phyloP scores from a whole-genome alignment of 2,329 filamentous ascomycete species.

The Ceratocystiopsis minuta region DNA sequence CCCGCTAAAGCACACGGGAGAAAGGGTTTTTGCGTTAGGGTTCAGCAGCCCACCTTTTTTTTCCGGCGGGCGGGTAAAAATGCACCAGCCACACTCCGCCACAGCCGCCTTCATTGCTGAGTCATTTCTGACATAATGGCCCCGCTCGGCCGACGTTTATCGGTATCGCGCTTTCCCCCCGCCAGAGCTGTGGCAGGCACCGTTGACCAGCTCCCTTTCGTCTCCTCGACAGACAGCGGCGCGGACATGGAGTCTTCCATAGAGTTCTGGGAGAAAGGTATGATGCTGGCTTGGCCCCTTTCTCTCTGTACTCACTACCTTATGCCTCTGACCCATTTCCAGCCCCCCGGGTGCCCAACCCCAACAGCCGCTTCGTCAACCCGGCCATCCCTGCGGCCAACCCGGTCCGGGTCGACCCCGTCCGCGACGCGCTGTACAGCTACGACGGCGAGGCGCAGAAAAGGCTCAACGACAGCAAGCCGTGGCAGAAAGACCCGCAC shows the following conservation, averaged over 20 bases:
- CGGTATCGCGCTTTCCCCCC: not conserved
- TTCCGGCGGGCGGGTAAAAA: not conserved
- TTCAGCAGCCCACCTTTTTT: slow-evolving; percentile 1
- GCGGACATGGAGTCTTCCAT: slow-evolving; percentile 33
- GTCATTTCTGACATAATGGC: too few species aligned
- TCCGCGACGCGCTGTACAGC: slow-evolving; percentile 78
- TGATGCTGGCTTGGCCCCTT: not conserved
- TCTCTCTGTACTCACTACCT: not conserved
- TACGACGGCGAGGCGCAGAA: slow-evolving; percentile 57
- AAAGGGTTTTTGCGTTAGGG: slow-evolving; percentile 6
- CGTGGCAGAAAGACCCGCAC: slow-evolving; percentile 63
- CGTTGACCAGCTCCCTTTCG: too few species aligned
- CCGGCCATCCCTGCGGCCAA: too few species aligned
- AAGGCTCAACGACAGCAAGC: slow-evolving; percentile 41
- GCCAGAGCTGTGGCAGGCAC: not conserved
- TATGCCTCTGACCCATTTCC: not conserved
- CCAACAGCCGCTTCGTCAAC: too few species aligned
- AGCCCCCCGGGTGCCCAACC: not conserved
- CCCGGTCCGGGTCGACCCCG: slow-evolving; percentile 44
- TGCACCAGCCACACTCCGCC: too few species aligned
- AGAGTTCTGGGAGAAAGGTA: slow-evolving; percentile 38
- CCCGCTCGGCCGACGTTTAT: too few species aligned
- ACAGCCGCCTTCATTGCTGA: too few species aligned
- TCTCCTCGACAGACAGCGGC: not conserved
- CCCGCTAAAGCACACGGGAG: not conserved